Conservation (phyloP, 192 early-diverging fungal genomes). For the Chytriomyces confervae region DNA sequence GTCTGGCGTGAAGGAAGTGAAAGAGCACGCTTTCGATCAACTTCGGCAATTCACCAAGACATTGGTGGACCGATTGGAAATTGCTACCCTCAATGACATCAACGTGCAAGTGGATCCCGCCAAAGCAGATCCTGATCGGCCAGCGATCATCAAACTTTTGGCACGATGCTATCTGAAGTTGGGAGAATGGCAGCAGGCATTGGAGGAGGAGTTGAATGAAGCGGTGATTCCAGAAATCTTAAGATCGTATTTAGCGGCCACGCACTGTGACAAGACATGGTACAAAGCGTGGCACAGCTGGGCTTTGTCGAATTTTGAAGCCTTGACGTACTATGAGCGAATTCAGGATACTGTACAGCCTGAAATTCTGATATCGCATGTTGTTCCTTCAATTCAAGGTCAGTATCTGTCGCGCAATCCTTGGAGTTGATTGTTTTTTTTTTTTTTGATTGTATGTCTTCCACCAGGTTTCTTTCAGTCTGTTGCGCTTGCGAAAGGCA, state of each 20-base stretch:
- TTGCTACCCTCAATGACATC: conserved; percentile 59
- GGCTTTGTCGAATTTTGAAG: conserved; percentile 93
- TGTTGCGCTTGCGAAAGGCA: conserved; percentile 85
- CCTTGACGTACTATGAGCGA: conserved; percentile 76
- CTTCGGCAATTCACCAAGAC: conserved; percentile 80
- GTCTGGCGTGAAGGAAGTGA: conserved; percentile 62
- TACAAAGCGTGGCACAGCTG: conserved; percentile 99
- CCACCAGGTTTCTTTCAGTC: conserved; percentile 84
- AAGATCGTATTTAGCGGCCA: conserved; percentile 81
- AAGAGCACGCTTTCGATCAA: conserved; percentile 71
- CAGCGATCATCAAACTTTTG: conserved; percentile 48
- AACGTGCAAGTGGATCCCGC: conserved; percentile 46
- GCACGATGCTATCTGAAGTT: conserved; percentile 86
- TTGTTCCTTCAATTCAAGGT: conserved; percentile 86
- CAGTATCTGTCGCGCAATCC: background rate
- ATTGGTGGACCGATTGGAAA: conserved; percentile 68
- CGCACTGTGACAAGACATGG: conserved; percentile 87
- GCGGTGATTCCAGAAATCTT: conserved; percentile 73
- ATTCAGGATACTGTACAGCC: conserved; percentile 54
- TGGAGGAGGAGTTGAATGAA: conserved; percentile 67
- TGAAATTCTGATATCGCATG: conserved; percentile 62
- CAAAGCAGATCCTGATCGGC: conserved; percentile 43
- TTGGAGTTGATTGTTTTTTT: conserved; percentile 9
- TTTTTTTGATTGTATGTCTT: conserved; percentile 8
- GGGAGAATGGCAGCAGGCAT: conserved; percentile 87